Evolutionary conservation across 2,329 filamentous ascomycete genomes (phyloP).

Genomic region (Teratosphaeria destructans): DNA sequence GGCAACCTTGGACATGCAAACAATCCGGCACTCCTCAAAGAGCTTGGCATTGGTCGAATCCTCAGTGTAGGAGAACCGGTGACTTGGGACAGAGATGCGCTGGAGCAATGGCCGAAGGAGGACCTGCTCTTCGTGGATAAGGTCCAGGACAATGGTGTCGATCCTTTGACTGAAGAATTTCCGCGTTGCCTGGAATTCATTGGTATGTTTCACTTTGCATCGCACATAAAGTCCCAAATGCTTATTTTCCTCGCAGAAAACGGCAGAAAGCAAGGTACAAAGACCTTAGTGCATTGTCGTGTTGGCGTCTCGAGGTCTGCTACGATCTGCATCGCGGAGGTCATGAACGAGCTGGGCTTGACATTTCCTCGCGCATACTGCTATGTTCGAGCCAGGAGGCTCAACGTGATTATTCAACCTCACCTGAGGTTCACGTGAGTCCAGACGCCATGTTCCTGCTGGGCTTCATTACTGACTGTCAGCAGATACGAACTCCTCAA

Average conservation of each 20-base stretch:
- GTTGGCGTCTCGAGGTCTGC: constrained; percentile 92
- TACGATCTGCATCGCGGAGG: constrained; percentile 97
- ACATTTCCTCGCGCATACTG: constrained; percentile 92
- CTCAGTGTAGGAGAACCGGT: constrained; percentile 86
- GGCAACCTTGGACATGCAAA: constrained; percentile 91
- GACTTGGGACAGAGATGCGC: constrained; percentile 63
- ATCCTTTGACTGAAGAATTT: constrained; percentile 80
- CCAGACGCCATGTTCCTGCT: neutral
- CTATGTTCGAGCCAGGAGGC: constrained; percentile 78
- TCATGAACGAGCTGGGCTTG: constrained; percentile 72
- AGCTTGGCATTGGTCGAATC: constrained; percentile 75
- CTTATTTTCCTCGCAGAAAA: constrained; percentile 47
- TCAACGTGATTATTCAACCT: constrained; percentile 98
- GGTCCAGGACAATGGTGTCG: constrained; percentile 94
- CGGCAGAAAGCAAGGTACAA: constrained; percentile 64
- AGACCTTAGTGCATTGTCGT: constrained; percentile 89
- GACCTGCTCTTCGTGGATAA: constrained; percentile 73
- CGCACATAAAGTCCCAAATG: neutral
- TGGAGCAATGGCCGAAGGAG: constrained; percentile 60
- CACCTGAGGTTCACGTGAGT: constrained; percentile 77
- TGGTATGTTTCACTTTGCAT: constrained; percentile 48
- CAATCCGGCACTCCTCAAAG: constrained; percentile 70
- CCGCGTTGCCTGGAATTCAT: constrained; percentile 82
- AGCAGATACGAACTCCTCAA: constrained; percentile 72
- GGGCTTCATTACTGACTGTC: constrained; percentile 4